Evolutionary conservation across 2,329 filamentous ascomycete genomes (phyloP), one percentile per base, ranked within the genome.

Genomic region (Beauveria sp.): DNA sequence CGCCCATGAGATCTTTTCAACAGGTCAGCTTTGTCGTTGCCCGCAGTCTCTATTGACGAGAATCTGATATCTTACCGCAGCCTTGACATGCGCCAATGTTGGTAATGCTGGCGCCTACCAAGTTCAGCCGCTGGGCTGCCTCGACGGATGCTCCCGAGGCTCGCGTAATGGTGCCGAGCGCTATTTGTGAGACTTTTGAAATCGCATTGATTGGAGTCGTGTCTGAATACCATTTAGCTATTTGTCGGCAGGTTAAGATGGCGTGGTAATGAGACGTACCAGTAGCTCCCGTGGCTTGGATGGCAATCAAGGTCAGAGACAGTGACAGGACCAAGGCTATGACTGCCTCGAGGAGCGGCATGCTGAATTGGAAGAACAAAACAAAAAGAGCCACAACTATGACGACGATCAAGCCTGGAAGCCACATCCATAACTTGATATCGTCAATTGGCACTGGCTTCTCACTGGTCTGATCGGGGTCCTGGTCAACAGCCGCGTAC

Each of bases 161-260:
- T 16, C 55, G 53, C 38, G 60, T 52, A 20, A 58, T 52, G 53
- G 53, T 38, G 24, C 60, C 55, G 7, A 62, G 60, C 3, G 49
- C 53, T 18, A 62, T 55, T 20, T 62, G 60, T 1, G 60, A 62
- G 3, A 62, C 60, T 6, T 62, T 62, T 2, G 60, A 58, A 5
- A 62, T 58, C 0, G 60, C 60, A 45, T 62, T 62, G n/a, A 62
- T 45, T 8, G 60, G 60, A 20, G 60, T 62, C 2, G 60, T 62
- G 22, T 62, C 60, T 62, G 7, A 38, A 16, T 1, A 4, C 10
- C 4, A 7, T 16, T 47, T 3, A 60, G 40, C 8, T 10, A 7
- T 38, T 8, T 8, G 5, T 3, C 2, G 20, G 28, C 1, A 40
- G 3, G 18, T 26, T 1, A 7, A 30, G 12, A 24, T 9, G n/a